Base-by-base conservation (phyloP, 768 basidiomycete genomes). In the Suillus bovinus region DNA sequence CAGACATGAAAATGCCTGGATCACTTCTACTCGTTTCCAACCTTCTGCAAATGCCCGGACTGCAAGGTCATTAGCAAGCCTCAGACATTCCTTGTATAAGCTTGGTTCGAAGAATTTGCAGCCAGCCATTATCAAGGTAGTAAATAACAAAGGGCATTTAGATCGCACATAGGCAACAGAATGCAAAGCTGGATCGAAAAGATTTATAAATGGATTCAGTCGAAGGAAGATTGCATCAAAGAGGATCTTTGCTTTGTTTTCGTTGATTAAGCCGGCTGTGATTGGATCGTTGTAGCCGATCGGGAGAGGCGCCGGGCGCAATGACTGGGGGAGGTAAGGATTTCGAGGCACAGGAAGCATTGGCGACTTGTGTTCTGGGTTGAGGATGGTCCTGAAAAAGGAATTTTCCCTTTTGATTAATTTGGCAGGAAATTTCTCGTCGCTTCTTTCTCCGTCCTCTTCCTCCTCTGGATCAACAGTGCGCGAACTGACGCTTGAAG, bases 101-200 rank as follows among this genome's bases (percentile, higher is more conserved):
- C 84, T 83, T 11, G 87, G 84, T 64, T 83, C 84, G 76, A 90
- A 93, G 68, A 94, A 94, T 73, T 93, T 93, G 79, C 87, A 87
- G 31, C 89, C 89, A 20, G 87, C 91, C 83, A 92, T 90, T 69
- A 94, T 80, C 61, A 96, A 82, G 29, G 89, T 86, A 22, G 93
- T 90, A 77, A 94, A 94, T 61, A 96, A 82, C 72, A 96, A 86
- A 1, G 91, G 87, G 59, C 88, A 94, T 64, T 84, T 87, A 24
- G 82, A 79, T 68, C 94, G 91, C 68, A 95, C 87, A 72, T 94
- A 95, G 39, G 79, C 69, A 56, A 88, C 81, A 0, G 94, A 88
- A 73, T 96, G 94, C 39, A 96, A 77, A n/a, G 84, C 79, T 41
- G 93, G 91, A 77, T 95, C 94, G 71, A 96, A 93, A 36, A 95